Base-by-base conservation (phyloP, 371 early-diverging fungal genomes). In the Mortierella sp. region DNA sequence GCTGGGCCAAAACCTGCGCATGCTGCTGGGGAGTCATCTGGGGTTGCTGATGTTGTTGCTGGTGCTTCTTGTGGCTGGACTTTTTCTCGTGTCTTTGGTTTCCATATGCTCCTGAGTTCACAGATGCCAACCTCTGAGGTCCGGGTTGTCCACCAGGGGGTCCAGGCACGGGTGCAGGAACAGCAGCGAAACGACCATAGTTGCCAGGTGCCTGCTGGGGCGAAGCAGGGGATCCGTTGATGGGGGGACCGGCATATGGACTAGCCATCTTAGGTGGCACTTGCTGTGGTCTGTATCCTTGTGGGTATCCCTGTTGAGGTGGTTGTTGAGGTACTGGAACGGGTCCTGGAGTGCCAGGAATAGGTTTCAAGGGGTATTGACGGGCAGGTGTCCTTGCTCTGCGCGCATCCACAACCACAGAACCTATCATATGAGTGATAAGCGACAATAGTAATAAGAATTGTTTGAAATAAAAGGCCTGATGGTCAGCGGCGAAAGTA, bases 341-440 rank as follows among this genome's bases (percentile, higher is more conserved):
- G 19, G 78, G 80, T 28, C 57, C 58, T 31, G 57, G 50, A 19
- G 68, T 8, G 44, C 78, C 80, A 3, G 84, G 81, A 14, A 84
- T 78, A 28, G 81, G 81, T 65, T 84, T 84, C 70, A 84, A 28
- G 21, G 84, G 84, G 58, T 84, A 84, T 24, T 78, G 75, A 26
- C 84, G 81, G 21, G 81, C 78, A 38, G 81, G 70, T 16, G 84
- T 84, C 74, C 81, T 84, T 45, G 84, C 84, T 47, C 78, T 80
- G 21, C 84, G 80, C 31, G 78, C 78, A 73, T 84, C 84, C 4
- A 80, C 84, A 6, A 84, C 84, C 38, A 84, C 80, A 6, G 80
- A 72, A 3, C 84, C 84, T 84, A 76, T 13, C 45, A 9, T 45
- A n/a, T 58, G 47, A 21, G 26, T 28, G 21, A 63, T 19, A 7